Evolutionary conservation across 805 yeast species (phyloP), one percentile per base, ranked within the genome.

Genomic region (Metschnikowia colocasiae): DNA sequence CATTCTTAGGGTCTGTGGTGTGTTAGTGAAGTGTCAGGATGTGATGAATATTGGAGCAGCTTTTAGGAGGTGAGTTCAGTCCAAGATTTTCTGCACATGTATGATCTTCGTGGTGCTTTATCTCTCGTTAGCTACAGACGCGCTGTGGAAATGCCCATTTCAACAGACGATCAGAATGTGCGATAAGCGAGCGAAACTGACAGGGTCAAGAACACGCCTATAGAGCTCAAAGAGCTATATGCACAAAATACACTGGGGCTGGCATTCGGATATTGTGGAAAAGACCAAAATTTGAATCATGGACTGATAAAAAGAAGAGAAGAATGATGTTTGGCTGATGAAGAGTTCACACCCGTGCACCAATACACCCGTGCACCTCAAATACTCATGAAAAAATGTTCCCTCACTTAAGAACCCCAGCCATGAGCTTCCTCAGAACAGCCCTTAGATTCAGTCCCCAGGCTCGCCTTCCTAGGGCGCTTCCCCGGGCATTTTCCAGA

Each of bases 401-500:
- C 29, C 33, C 29, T 13, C 38, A 25, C 26, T n/a, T 16, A 12
- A 4, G 34, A 35, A 13, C 18, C 31, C 13, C 33, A 29, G 34
- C 43, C 43, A 51, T 54, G 54, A 47, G 52, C 27, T 32, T 54
- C 46, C 34, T 52, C 34, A 50, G 52, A 43, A 48, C 52, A 12
- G 38, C 38, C 31, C 44, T 32, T 30, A 31, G 44, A 25, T 38
- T 41, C 38, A 32, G 44, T 30, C 44, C 44, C n/a, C 44, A 32
- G 36, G 43, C 35, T 27, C 44, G 38, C 23, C 20, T 15, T 15
- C 31, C 23, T 6, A 19, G 23, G 26, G 29, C 5, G 9, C 25
- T 31, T 25, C 26, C 38, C n/a, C n/a, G 23, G 26, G 29, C 5
- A 6, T 19, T 31, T 25, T 20, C 38, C n/a, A 39, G 34, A 27